Evolutionary conservation across 139 green algal genomes (phyloP).

Genomic region (Micractinium conductrix): DNA sequence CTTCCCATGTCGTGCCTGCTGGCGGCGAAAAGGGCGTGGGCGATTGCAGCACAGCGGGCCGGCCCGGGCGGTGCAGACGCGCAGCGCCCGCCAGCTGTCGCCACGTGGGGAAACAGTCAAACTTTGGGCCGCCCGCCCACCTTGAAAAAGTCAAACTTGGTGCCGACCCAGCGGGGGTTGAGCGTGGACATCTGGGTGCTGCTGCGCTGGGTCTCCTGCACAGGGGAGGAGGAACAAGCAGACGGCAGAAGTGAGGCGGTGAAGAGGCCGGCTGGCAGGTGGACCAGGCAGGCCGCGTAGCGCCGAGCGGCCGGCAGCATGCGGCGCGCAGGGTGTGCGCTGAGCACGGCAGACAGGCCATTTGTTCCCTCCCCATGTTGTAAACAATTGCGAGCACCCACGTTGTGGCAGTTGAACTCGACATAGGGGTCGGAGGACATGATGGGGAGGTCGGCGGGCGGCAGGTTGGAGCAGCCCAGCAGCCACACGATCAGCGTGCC

Average conservation of each 20-base stretch:
- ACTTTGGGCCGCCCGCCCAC: neutral
- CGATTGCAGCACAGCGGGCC: neutral
- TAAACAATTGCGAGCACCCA: neutral
- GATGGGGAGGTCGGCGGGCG: slow-evolving; percentile 42
- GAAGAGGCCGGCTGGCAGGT: too few relatives aligned
- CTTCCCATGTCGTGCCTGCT: too few relatives aligned
- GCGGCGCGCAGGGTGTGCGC: neutral
- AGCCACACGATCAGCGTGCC: slow-evolving; percentile 46
- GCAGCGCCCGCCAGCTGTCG: neutral
- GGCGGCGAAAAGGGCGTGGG: too few relatives aligned
- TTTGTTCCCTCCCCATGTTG: too few relatives aligned
- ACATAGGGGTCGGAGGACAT: slow-evolving; percentile 57
- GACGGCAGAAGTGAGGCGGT: neutral
- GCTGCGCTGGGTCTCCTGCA: slow-evolving; percentile 10
- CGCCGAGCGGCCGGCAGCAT: neutral
- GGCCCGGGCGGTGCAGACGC: neutral
- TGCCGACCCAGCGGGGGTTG: slow-evolving; percentile 31
- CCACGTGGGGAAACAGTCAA: neutral
- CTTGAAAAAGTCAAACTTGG: slow-evolving; percentile 60
- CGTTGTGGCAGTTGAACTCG: slow-evolving; percentile 12
- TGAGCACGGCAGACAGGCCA: neutral
- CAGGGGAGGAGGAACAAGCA: too few relatives aligned
- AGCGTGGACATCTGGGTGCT: neutral
- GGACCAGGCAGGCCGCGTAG: neutral
- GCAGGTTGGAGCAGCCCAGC: slow-evolving; percentile 40